Conservation (phyloP, 2,329 filamentous ascomycete species). For the Falciphora oryzae region DNA sequence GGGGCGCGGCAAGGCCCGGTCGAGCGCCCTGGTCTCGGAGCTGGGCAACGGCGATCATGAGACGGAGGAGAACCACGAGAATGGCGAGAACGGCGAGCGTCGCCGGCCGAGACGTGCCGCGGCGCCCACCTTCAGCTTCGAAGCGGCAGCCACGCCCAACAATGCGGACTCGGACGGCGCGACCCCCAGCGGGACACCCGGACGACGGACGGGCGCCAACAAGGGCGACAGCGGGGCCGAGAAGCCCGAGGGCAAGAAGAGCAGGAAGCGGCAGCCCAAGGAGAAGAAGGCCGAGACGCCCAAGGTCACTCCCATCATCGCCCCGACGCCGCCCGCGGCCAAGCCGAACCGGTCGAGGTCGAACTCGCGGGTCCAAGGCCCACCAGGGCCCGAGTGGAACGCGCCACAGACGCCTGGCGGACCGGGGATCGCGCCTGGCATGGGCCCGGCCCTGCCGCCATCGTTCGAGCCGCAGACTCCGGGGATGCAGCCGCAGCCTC, state of each 20-base stretch:
- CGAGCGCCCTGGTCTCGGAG: slow-evolving; percentile 61
- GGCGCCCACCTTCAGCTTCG: slow-evolving; percentile 66
- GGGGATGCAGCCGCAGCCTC: slow-evolving; percentile 38
- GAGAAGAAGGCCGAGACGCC: slow-evolving; percentile 33
- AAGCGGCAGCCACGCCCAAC: slow-evolving; percentile 33
- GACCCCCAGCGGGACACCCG: slow-evolving; percentile 52
- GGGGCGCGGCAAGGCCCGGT: slow-evolving; percentile 51
- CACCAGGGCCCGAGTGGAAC: slow-evolving; percentile 5
- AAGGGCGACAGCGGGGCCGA: slow-evolving; percentile 40
- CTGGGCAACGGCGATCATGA: slow-evolving; percentile 55
- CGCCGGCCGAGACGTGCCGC: slow-evolving; percentile 57
- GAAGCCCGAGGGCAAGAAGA: slow-evolving; percentile 35
- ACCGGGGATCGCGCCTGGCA: slow-evolving; percentile 26
- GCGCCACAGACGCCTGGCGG: slow-evolving; percentile 23
- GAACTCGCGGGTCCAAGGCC: slow-evolving; percentile 39
- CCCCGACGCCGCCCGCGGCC: slow-evolving; percentile 36
- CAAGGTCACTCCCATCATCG: slow-evolving; percentile 37
- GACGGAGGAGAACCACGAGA: slow-evolving; percentile 49
- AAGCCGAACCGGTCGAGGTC: slow-evolving; percentile 49
- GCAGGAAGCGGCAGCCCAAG: slow-evolving; percentile 35
- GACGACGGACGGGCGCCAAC: slow-evolving; percentile 37
- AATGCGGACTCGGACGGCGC: slow-evolving; percentile 53
- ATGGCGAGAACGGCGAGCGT: slow-evolving; percentile 54
- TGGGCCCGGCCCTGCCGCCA: slow-evolving; percentile 27
- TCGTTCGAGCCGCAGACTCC: slow-evolving; percentile 39